Conservation (phyloP, 495 filamentous ascomycete species). For the Sabuloglossum arenarium region DNA sequence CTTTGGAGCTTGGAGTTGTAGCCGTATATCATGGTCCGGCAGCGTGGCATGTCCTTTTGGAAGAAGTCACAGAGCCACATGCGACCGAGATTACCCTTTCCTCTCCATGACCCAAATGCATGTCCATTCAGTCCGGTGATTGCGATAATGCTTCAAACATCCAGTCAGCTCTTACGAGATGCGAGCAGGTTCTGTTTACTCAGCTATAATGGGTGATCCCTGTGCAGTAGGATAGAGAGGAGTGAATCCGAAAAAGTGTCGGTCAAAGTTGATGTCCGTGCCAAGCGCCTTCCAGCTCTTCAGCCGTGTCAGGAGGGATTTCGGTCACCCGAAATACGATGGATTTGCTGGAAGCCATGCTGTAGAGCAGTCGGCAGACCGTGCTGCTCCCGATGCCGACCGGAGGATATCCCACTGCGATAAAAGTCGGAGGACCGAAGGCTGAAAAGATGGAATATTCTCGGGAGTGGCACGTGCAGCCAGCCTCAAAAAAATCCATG, state of each 20-base stretch:
- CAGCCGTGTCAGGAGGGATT: no score
- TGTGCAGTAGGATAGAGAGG: constrained; percentile 6
- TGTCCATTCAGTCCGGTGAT: constrained; percentile 14
- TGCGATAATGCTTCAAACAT: constrained; percentile 12
- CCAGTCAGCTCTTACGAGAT: not conserved
- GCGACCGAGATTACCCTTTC: not conserved
- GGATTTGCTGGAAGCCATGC: no score
- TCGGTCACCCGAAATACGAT: no score
- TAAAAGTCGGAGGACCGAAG: no score
- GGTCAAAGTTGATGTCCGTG: constrained; percentile 8
- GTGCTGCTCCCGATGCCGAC: no score
- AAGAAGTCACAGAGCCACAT: constrained; percentile 15
- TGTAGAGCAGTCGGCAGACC: no score
- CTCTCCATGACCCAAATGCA: constrained; percentile 1
- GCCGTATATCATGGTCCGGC: constrained; percentile 12
- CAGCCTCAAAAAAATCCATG: no score
- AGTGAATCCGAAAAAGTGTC: constrained; percentile 9
- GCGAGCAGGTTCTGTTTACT: constrained; percentile 7
- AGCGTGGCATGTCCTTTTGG: constrained; percentile 8
- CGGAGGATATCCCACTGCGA: no score
- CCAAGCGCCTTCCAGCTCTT: no score
- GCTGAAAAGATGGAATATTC: no score
- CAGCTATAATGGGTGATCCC: not conserved
- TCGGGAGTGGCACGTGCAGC: no score
- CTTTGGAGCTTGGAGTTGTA: constrained; percentile 11